Evolutionary conservation across 371 early-diverging fungal species (phyloP).

Genomic region (Mucor velutinosus): DNA sequence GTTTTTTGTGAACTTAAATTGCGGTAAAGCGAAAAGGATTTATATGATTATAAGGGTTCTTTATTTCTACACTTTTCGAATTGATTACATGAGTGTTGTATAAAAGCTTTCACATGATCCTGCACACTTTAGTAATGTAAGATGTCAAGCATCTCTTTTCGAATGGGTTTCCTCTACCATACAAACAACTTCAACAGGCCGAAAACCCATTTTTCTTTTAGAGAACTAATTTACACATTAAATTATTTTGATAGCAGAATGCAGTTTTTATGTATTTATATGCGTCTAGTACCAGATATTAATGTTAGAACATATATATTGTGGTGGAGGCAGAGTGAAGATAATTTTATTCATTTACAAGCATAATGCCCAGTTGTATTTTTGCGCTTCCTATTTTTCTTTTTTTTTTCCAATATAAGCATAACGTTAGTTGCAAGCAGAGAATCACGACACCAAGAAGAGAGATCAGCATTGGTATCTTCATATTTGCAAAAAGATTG

Average conservation of each 20-base stretch:
- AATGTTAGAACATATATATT: conserved; percentile 19
- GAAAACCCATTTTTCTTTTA: no score
- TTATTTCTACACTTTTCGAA: not conserved
- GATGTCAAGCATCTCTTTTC: no score
- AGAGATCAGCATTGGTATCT: no score
- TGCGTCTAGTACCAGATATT: conserved; percentile 18
- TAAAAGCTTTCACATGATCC: not conserved
- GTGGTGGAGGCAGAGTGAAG: conserved; percentile 17
- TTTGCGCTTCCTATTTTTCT: conserved; percentile 14
- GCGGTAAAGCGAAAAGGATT: not conserved
- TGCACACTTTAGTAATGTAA: no score
- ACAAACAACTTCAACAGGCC: no score
- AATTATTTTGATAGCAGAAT: not conserved
- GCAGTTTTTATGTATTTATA: conserved; percentile 15
- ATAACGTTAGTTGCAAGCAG: no score
- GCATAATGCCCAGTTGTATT: conserved; percentile 4
- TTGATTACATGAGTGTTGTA: not conserved
- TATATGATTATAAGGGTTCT: not conserved
- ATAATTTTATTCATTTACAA: conserved; percentile 7
- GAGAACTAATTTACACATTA: no score
- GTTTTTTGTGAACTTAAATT: not conserved
- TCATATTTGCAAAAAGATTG: no score
- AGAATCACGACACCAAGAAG: no score
- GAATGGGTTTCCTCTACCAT: no score
- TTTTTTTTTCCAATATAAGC: not conserved